A percentile compares a stretch with the other conserved stretches of the same genome.
These are phyloP conservation scores for Trichoderma erinaceum DNA, from an alignment of 495 filamentous ascomycete genomes.

Conservation along the genomic window DNA sequence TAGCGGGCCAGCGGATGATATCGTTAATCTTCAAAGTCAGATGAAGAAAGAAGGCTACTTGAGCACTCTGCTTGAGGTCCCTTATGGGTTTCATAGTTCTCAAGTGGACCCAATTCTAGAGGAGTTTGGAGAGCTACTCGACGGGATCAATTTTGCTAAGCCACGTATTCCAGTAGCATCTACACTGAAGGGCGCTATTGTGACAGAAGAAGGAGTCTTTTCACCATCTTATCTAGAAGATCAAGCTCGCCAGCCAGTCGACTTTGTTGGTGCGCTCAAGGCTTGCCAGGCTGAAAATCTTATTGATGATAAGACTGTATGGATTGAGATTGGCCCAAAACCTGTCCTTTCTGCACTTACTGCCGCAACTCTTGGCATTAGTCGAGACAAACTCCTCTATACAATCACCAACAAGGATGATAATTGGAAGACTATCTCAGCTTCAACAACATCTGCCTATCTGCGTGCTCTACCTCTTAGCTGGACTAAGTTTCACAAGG, in stretches of 20 bases:
- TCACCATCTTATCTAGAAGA: constrained; percentile 55
- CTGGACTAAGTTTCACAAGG: too few relatives aligned
- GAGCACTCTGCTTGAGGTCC: constrained; percentile 62
- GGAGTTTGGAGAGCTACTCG: constrained; percentile 54
- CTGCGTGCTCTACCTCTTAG: too few relatives aligned
- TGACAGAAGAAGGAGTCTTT: constrained; percentile 50
- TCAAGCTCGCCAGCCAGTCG: constrained; percentile 65
- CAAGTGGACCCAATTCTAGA: constrained; percentile 72
- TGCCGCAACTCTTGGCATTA: constrained; percentile 55
- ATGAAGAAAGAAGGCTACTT: constrained; percentile 57
- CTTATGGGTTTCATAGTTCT: constrained; percentile 75
- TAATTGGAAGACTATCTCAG: constrained; percentile 60
- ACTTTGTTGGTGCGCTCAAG: constrained; percentile 61
- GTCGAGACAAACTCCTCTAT: constrained; percentile 32
- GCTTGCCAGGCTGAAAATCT: constrained; percentile 43
- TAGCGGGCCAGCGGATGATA: constrained; percentile 44
- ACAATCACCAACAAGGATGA: constrained; percentile 16
- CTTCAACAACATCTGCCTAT: constrained; percentile 24
- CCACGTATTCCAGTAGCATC: constrained; percentile 66
- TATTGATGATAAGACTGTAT: constrained; percentile 52
- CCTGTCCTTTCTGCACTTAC: constrained; percentile 64
- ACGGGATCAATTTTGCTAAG: constrained; percentile 51
- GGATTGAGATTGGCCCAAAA: constrained; percentile 67
- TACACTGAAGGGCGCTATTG: constrained; percentile 55
- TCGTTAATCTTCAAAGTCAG: constrained; percentile 50